Conservation (phyloP, 345 rosid genomes). For the Citrus australasica region DNA sequence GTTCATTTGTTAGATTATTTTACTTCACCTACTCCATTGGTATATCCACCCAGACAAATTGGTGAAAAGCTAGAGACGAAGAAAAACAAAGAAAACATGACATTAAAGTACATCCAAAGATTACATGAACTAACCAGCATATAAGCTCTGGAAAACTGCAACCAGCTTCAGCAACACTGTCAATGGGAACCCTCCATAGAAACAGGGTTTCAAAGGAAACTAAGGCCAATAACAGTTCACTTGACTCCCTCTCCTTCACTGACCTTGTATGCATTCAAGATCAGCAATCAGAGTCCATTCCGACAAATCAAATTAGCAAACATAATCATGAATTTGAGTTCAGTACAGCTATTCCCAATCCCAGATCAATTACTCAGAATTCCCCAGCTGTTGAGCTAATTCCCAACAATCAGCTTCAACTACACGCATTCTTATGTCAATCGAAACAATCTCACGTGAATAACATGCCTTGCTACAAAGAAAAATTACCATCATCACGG, state of each 20-base stretch:
- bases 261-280: slow-evolving; percentile 39
- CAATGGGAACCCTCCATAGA: slow-evolving; percentile 26
- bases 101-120: background rate
- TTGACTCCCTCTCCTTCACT: slow-evolving; percentile 39
- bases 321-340: slow-evolving; percentile 31
- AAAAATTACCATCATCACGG: background rate
- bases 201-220: slow-evolving; percentile 27
- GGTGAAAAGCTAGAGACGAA: background rate
- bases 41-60: slow-evolving; percentile 1
- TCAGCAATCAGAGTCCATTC: slow-evolving; percentile 19
- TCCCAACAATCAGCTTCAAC: slow-evolving; percentile 17
- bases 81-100: slow-evolving; percentile 17
- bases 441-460: slow-evolving; percentile 6
- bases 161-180: background rate
- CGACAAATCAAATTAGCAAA: background rate
- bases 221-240: slow-evolving; percentile 25
- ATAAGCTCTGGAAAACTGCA: background rate
- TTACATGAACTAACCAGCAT: background rate
- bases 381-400: slow-evolving; percentile 1
- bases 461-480: slow-evolving; percentile 11
- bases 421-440: slow-evolving; percentile 12
- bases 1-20: background rate
- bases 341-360: background rate
- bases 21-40: slow-evolving; percentile 13
- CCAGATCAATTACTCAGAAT: slow-evolving; percentile 6